Conservation (phyloP, 805 yeast genomes). For the Clavispora phyllophila region DNA sequence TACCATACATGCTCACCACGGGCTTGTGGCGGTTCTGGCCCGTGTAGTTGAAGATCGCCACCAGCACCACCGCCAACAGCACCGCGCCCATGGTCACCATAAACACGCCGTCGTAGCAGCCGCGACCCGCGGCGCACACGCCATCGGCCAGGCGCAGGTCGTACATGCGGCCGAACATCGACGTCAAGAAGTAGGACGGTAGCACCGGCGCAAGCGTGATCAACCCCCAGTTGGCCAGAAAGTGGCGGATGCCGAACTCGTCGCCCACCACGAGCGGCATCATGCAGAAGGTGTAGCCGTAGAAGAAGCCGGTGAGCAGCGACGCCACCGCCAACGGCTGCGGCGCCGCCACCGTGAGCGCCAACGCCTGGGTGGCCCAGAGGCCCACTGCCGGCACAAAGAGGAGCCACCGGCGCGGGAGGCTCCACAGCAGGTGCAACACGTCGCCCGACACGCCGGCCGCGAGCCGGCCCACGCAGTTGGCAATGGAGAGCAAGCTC, state of each 20-base stretch:
- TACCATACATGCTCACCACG: no score
- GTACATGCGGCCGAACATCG: slow-evolving; percentile 58
- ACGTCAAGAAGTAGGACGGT: slow-evolving; percentile 56
- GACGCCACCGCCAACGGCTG: slow-evolving; percentile 46
- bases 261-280: slow-evolving; percentile 77
- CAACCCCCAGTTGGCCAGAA: slow-evolving; percentile 72
- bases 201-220: slow-evolving; percentile 62
- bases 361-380: slow-evolving; percentile 47
- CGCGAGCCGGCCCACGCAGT: slow-evolving; percentile 59
- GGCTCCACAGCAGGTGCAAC: slow-evolving; percentile 40
- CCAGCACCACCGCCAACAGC: slow-evolving; percentile 18
- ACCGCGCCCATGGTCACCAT: slow-evolving; percentile 31
- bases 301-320: slow-evolving; percentile 59
- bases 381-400: slow-evolving; percentile 48
- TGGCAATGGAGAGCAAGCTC: slow-evolving; percentile 60
- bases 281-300: slow-evolving; percentile 69
- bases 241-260: slow-evolving; percentile 60
- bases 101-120: slow-evolving; percentile 38
- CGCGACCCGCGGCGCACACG: slow-evolving; percentile 27
- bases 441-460: slow-evolving; percentile 65
- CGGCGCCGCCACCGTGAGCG: slow-evolving; percentile 29
- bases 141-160: slow-evolving; percentile 38
- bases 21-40: background rate
- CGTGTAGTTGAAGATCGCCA: slow-evolving; percentile 10
- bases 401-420: slow-evolving; percentile 51